These are phyloP conservation scores for Apophysomyces trapeziformis DNA, from an alignment of 371 early-diverging fungal species.

Conservation along the genomic window DNA sequence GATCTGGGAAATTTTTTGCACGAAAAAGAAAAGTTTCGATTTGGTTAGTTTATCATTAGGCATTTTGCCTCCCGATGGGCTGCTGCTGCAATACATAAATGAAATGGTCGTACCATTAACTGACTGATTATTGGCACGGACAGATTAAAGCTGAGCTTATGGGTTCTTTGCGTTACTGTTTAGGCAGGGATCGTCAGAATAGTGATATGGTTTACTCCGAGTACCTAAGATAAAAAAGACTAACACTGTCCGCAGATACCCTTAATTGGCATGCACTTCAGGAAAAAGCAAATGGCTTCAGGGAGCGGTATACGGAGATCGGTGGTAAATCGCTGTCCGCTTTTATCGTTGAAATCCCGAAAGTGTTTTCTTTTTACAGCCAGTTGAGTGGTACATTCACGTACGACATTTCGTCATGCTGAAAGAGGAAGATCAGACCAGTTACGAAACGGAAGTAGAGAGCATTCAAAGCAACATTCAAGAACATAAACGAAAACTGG, in stretches of 20 bases:
- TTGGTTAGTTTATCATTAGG: too few relatives aligned
- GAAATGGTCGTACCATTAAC: too few relatives aligned
- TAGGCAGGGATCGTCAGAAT: neutral
- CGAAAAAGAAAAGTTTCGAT: too few relatives aligned
- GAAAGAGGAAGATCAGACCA: slow-evolving; percentile 17
- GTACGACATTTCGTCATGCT: slow-evolving; percentile 5
- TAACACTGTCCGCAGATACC: neutral
- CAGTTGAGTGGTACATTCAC: neutral
- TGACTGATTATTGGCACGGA: neutral
- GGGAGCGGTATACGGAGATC: slow-evolving; percentile 7
- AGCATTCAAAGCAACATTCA: slow-evolving; percentile 21
- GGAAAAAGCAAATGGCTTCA: slow-evolving; percentile 2
- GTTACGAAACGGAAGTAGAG: slow-evolving; percentile 15
- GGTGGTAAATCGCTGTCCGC: slow-evolving; percentile 5
- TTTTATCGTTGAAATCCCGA: slow-evolving; percentile 1
- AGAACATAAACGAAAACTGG: slow-evolving; percentile 14
- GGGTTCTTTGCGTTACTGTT: neutral
- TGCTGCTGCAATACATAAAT: too few relatives aligned
- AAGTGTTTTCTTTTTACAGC: neutral
- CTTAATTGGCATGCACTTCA: neutral
- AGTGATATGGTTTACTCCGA: neutral
- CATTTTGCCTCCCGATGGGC: too few relatives aligned
- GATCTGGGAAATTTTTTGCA: too few relatives aligned
- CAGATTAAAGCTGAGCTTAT: slow-evolving; percentile 1
- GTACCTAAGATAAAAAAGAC: neutral